phyloP scores from a whole-genome alignment of 805 yeast species.

The Candida caryicola region DNA sequence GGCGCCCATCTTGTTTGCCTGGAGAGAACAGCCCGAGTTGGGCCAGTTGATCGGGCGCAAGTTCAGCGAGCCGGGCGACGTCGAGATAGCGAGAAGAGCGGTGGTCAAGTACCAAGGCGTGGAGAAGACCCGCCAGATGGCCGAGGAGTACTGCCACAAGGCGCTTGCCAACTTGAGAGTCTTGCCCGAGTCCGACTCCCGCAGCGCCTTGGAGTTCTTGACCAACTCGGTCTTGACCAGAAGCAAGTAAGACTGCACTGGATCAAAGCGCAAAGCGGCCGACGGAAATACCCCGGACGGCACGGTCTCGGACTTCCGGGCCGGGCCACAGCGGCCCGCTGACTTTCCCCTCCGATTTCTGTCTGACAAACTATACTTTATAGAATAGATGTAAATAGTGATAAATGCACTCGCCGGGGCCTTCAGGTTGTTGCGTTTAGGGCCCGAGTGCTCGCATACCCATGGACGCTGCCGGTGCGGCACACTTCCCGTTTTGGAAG shows the following conservation, averaged over 20 bases:
- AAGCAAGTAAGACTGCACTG: slow-evolving; percentile 48
- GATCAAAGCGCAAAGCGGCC: no score
- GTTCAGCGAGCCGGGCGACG: slow-evolving; percentile 78
- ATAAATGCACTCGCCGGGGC: no score
- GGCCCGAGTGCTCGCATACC: no score
- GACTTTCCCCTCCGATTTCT: no score
- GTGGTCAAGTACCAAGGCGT: slow-evolving; percentile 75
- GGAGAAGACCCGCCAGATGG: slow-evolving; percentile 69
- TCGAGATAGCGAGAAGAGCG: slow-evolving; percentile 72
- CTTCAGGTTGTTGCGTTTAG: no score
- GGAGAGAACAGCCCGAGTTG: slow-evolving; percentile 82
- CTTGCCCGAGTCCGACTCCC: slow-evolving; percentile 85
- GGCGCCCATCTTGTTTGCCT: slow-evolving; percentile 92
- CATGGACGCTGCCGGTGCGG: no score
- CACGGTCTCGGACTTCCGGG: no score
- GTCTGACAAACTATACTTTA: no score
- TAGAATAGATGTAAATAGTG: neutral
- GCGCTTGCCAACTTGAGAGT: slow-evolving; percentile 71
- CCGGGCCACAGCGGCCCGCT: no score
- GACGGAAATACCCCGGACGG: no score
- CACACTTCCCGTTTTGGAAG: slow-evolving; percentile 6
- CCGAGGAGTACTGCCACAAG: slow-evolving; percentile 69
- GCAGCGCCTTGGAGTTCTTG: slow-evolving; percentile 80
- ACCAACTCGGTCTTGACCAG: slow-evolving; percentile 84
- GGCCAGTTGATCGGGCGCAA: slow-evolving; percentile 84